Evolutionary conservation across 208 protist species (phyloP).

Genomic region (Leishmania tarentolae): DNA sequence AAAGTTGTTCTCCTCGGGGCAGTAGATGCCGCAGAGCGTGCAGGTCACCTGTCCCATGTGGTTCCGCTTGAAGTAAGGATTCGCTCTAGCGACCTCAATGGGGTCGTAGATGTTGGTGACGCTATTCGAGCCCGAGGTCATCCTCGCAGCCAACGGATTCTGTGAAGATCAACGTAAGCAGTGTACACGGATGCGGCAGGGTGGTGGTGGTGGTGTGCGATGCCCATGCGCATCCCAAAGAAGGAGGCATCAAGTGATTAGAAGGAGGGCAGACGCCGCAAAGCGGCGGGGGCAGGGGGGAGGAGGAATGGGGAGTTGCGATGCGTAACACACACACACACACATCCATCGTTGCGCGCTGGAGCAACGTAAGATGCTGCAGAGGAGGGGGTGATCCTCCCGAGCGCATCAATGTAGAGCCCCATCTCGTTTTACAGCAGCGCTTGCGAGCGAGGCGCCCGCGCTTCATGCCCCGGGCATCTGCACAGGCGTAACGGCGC

Average conservation of each 20-base stretch:
- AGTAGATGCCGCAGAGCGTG: slow-evolving; percentile 79
- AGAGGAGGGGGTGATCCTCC: neutral
- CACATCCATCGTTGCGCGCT: too few relatives aligned
- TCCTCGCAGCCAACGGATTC: neutral
- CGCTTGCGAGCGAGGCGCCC: neutral
- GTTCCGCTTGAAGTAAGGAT: slow-evolving; percentile 84
- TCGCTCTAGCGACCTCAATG: slow-evolving; percentile 44
- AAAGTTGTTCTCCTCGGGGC: slow-evolving; percentile 83
- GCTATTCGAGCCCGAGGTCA: slow-evolving; percentile 5
- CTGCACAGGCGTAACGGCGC: neutral
- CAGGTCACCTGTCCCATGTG: slow-evolving; percentile 84
- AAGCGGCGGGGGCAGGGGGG: too few relatives aligned
- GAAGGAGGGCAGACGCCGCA: neutral
- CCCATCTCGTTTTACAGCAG: neutral
- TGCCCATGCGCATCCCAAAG: neutral
- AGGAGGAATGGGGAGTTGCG: neutral
- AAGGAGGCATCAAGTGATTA: neutral
- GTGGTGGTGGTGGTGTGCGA: neutral
- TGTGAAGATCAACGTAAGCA: neutral
- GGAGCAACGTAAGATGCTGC: too few relatives aligned
- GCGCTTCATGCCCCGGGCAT: neutral
- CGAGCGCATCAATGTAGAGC: neutral
- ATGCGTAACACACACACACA: neutral
- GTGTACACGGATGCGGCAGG: neutral
- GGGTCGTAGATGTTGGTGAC: slow-evolving; percentile 60